These are phyloP conservation scores for Phytophthora capsici DNA, from an alignment of 352 stramenopile genomes.

Conservation along the genomic window DNA sequence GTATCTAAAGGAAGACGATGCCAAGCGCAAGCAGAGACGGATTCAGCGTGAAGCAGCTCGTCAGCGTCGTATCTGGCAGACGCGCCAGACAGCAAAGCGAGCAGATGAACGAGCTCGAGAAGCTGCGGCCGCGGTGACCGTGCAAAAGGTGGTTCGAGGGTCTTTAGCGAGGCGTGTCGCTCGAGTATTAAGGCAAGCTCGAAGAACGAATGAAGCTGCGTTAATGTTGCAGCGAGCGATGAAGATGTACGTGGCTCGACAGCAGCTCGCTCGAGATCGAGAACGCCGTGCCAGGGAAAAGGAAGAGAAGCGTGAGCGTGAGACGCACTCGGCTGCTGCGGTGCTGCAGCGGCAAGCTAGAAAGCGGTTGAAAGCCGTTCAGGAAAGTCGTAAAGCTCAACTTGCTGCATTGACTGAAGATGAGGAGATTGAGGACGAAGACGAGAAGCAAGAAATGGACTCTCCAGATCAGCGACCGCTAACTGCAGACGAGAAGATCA, in stretches of 20 bases:
- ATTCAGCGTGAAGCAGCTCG: conserved; percentile 50
- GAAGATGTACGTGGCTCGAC: conserved; percentile 35
- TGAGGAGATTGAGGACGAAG: conserved; percentile 24
- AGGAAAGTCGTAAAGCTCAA: conserved; percentile 24
- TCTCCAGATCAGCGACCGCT: background rate
- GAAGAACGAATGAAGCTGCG: conserved; percentile 35
- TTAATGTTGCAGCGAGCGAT: conserved; percentile 44
- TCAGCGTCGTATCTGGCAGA: conserved; percentile 55
- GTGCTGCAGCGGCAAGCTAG: conserved; percentile 60
- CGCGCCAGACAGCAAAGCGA: conserved; percentile 54
- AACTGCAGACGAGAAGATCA: conserved; percentile 16
- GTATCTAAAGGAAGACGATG: conserved; percentile 46
- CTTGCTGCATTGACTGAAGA: conserved; percentile 23
- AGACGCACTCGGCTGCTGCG: conserved; percentile 44
- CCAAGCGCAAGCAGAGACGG: conserved; percentile 42
- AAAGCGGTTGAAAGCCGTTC: conserved; percentile 25
- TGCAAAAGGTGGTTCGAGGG: conserved; percentile 56
- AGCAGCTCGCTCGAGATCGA: conserved; percentile 28
- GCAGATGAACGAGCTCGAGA: conserved; percentile 51
- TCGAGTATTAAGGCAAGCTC: conserved; percentile 15
- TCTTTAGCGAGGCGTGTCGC: conserved; percentile 32
- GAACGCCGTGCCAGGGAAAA: conserved; percentile 31
- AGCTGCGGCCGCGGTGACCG: conserved; percentile 36
- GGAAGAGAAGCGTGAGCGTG: conserved; percentile 35
- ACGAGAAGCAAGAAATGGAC: background rate